Evolutionary conservation across 1,284 basidiomycete species (phyloP), one percentile per base, ranked within the genome.

Genomic region (Macrocybe sp.): DNA sequence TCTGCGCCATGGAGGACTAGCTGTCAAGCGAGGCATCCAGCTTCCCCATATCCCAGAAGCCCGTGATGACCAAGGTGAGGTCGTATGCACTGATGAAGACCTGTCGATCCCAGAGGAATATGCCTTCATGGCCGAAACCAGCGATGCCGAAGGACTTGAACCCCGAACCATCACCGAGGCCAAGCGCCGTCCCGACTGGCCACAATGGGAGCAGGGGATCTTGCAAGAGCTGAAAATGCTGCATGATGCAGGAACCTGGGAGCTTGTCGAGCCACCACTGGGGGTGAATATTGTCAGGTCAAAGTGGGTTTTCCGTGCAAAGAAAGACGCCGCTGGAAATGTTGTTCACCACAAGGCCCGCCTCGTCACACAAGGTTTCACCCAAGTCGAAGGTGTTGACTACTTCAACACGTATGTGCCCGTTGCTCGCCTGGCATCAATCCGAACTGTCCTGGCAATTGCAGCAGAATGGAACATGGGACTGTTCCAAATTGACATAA

Each of bases 391-490:
- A 2, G 59, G 57, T 7, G 52, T 59, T 30, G 47, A 64, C 50
- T 77, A 69, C 51, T 61, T 65, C 14, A 59, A 75, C 32, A 74
- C 67, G 0, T 74, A 61, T 45, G 57, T 69, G 1, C 73, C 72
- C 0, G 63, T 73, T 0, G 64, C 64, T 5, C 57, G 62, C 10
- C 58, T 68, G 2, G 46, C 62, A 0, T 64, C 68, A 0, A 59
- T 73, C 10, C 52, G 65, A 0, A 46, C 63, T 1, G 45, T 74
- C 2, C 56, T 75, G 0, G 61, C 69, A 0, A 47, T 73, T 0
- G 68, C 70, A 4, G 64, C 69, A 1, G 54, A 52, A n/a, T 14
- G 51, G 1, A 49, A 63, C 42, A 35, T 50, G 7, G 59, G 68
- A 31, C 41, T 73, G 1, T 59, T 70, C 37, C 65, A 70, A 37